Base-by-base conservation (phyloP, 176 grass and related monocot genomes). In the Typha latifolia region DNA sequence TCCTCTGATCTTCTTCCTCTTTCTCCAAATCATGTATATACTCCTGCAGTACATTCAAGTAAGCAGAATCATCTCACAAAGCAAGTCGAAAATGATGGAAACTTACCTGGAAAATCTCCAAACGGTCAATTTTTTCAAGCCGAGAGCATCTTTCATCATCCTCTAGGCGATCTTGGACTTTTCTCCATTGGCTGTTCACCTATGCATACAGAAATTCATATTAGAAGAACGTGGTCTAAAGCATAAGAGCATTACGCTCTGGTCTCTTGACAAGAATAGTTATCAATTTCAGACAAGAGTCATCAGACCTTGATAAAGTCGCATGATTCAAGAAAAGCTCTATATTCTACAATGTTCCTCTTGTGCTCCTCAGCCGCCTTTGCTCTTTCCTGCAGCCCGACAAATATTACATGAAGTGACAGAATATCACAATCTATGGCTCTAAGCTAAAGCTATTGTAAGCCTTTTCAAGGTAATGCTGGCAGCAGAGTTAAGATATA, bases 101-200 rank as follows among this genome's bases (percentile, higher is more conserved):
- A 82, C 63, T 70, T 67, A 99, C 95, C 88, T 99, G 95, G 48
- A 99, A 99, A 87, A 87, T 62, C 66, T 94, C 71, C 77, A 99
- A 71, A 5, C 95, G 95, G 31, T 83, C 81, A 5, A 99, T 86
- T 72, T 94, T 99, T 51, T 99, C 86, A 74, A 99, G 89, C n/a
- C 86, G 83, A 74, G 65, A 72, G 80, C 66, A 94, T 67, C 84
- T 79, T 67, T 99, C 89, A 77, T 99, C 95, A 72, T 83, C 86
- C 79, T 99, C 95, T 49, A 99, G 70, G 21, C 70, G 84, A 47
- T 99, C 95, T 81, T 88, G 86, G 69, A 94, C 84, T 78, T 94
- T 99, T 85, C 95, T 90, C 89, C 89, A 99, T 31, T 99, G 89
- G 29, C 76, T 87, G 68, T 20, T 87, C 63, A 76, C 76, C 89